phyloP scores from a whole-genome alignment of 2,329 filamentous ascomycete species.

The Coniochaeta sp. region DNA sequence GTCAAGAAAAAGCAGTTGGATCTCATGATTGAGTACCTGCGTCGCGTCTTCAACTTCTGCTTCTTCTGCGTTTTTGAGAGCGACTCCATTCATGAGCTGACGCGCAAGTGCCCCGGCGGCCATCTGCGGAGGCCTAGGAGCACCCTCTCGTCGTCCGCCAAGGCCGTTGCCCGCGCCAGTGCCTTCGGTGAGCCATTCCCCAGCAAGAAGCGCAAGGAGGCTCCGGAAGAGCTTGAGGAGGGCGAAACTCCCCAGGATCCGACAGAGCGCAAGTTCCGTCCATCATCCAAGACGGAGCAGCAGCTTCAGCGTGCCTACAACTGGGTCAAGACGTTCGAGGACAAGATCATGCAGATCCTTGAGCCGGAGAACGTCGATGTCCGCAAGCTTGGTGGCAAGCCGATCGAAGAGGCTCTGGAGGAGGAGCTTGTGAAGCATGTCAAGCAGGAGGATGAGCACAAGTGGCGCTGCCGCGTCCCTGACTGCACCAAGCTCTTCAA shows the following conservation, averaged over 20 bases:
- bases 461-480: constrained; percentile 93
- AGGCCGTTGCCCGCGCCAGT: constrained; percentile 78
- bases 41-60: constrained; percentile 96
- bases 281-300: constrained; percentile 72
- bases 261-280: constrained; percentile 67
- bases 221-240: constrained; percentile 56
- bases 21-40: constrained; percentile 90
- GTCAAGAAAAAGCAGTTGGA: constrained; percentile 96
- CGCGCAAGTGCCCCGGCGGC: constrained; percentile 93
- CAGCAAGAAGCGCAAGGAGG: constrained; percentile 64
- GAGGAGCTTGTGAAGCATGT: constrained; percentile 83
- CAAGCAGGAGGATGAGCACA: constrained; percentile 96
- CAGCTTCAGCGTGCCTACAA: constrained; percentile 94
- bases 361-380: constrained; percentile 85
- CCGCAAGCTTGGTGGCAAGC: constrained; percentile 83
- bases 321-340: constrained; percentile 98
- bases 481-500: constrained; percentile 97
- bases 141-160: constrained; percentile 75
- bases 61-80: constrained; percentile 99
- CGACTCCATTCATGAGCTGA: constrained; percentile 92
- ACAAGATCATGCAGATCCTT: constrained; percentile 88
- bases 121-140: constrained; percentile 87
- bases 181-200: constrained; percentile 79
- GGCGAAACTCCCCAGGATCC: constrained; percentile 49
- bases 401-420: constrained; percentile 75